Evolutionary conservation across 1,284 basidiomycete genomes (phyloP).

Genomic region (Caloboletus inedulis): DNA sequence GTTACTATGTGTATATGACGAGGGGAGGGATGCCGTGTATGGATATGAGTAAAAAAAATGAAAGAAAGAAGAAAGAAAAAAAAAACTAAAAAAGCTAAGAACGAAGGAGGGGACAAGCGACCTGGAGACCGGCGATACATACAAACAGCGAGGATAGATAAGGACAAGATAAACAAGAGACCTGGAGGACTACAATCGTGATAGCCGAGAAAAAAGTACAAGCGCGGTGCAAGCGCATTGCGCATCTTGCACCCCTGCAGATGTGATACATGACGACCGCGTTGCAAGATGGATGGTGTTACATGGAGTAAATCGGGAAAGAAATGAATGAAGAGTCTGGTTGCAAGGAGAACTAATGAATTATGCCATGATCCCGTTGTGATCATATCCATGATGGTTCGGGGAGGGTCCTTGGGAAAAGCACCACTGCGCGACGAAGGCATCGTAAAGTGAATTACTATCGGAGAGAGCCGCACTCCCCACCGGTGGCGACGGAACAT

Average conservation of each 20-base stretch:
- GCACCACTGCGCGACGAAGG: conserved; percentile 67
- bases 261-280: not conserved
- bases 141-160: not conserved
- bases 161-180: not conserved
- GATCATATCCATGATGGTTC: conserved; percentile 7
- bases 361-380: conserved; percentile 22
- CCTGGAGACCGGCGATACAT: not conserved
- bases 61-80: too few relatives aligned
- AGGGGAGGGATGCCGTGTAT: too few relatives aligned
- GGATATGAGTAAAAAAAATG: too few relatives aligned
- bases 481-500: not conserved
- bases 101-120: not conserved
- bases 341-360: not conserved
- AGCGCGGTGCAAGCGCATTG: not conserved
- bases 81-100: too few relatives aligned
- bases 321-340: not conserved
- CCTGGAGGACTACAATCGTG: not conserved
- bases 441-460: conserved; percentile 49
- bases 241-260: not conserved
- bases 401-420: conserved; percentile 48
- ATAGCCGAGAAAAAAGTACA: conserved; percentile 2
- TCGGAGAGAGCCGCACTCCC: not conserved
- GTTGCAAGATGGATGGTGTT: not conserved
- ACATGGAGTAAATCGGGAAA: not conserved
- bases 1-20: too few relatives aligned